Base-by-base conservation (phyloP, 805 yeast species). In the Torulaspora gathmanii region DNA sequence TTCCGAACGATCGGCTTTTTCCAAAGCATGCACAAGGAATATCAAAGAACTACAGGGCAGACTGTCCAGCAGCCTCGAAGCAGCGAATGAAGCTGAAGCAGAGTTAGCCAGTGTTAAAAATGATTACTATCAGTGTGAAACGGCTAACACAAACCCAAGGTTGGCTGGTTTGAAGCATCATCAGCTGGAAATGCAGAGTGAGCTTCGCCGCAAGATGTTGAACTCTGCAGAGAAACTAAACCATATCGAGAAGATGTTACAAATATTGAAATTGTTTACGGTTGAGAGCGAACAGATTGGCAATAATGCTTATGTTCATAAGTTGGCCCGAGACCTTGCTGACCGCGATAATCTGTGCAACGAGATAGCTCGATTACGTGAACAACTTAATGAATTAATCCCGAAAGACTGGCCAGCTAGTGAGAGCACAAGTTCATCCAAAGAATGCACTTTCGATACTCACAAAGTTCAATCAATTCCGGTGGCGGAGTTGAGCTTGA, bases 401-500 rank as follows among this genome's bases (percentile, higher is more conserved):
- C 13, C 47, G 15, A 33, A 30, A 17, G 40, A 34, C 22, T 44
- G 37, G 15, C 17, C 42, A 20, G 20, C 42, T 5, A 30, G 41
- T 10, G 15, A 27, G 11, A 28, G 34, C 11, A 29, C 26, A 20
- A 27, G 17, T 6, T 8, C 30, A 4, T 20, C 36, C 6, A 22
- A 11, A 19, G 27, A 17, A 16, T 12, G 16, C 13, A 16, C 35
- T 3, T 19, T 45, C 5, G 13, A 22, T 15, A 34, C 15, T 1
- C 42, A 28, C 27, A 47, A 49, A 9, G 43, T 48, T 16, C 33
- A 53, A 19, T 49, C 60, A 0, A 42, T 51, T 6, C 50, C 52
- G 10, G 54, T 62, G n/a, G 56, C 56, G 5, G 57, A 56, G 37
- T 45, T 53, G 11, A 58, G 61, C 25, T 33, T 62, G 35, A 45